Evolutionary conservation across 106 monocot genomes (phyloP).

Genomic region (Allium cepa): DNA sequence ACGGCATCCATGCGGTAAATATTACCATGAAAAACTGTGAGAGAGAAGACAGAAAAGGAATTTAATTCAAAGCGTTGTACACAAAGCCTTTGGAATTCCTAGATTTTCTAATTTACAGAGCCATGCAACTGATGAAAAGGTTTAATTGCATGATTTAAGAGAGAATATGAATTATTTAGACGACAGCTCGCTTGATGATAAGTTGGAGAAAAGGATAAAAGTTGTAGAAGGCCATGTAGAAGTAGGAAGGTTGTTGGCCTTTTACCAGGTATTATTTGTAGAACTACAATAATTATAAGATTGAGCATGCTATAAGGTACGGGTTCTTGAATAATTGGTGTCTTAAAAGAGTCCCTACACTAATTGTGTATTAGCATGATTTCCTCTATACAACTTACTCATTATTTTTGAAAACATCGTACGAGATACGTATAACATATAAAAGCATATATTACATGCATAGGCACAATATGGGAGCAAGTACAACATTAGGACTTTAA

Average conservation of each 20-base stretch:
- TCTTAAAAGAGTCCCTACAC: no score
- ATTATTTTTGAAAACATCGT: neutral
- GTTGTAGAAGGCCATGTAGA: conserved; percentile 87
- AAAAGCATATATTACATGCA: no score
- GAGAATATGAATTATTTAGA: conserved; percentile 12
- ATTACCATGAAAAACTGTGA: conserved; percentile 40
- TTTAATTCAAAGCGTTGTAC: conserved; percentile 25
- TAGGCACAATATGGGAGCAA: no score
- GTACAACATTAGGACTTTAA: no score
- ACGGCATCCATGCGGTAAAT: conserved; percentile 76
- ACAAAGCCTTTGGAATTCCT: conserved; percentile 25
- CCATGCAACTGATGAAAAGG: conserved; percentile 20
- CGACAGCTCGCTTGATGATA: conserved; percentile 17
- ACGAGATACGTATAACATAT: no score
- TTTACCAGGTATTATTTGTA: conserved; percentile 70
- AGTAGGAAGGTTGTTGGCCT: conserved; percentile 77
- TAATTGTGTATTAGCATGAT: neutral
- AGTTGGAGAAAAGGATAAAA: conserved; percentile 58
- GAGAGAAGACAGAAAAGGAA: conserved; percentile 39
- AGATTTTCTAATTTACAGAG: conserved; percentile 23
- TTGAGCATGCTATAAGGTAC: no score
- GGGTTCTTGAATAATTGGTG: no score
- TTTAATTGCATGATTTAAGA: conserved; percentile 10
- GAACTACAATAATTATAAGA: conserved; percentile 2
- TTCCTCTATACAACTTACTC: neutral